phyloP scores from a whole-genome alignment of 805 yeast species.

The Metschnikowia henanensis region DNA sequence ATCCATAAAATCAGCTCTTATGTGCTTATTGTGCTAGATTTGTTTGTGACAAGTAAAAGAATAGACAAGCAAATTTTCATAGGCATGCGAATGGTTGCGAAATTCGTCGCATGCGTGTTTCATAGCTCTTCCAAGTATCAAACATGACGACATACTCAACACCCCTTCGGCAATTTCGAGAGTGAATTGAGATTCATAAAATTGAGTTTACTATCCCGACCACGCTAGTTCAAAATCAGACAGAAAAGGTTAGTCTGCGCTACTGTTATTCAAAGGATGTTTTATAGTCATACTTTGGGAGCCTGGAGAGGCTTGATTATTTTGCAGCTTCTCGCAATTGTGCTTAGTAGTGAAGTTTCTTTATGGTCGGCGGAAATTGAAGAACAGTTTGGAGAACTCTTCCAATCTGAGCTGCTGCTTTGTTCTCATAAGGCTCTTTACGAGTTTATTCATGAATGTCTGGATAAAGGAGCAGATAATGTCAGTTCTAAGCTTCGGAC shows the following conservation, averaged over 20 bases:
- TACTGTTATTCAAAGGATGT: too few relatives aligned
- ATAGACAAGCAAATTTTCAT: background rate
- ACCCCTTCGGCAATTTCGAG: too few relatives aligned
- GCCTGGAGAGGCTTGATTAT: background rate
- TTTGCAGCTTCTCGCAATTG: background rate
- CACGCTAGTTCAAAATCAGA: background rate
- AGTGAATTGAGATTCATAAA: background rate
- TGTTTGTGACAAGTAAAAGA: too few relatives aligned
- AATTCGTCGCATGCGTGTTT: background rate
- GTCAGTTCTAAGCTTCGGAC: constrained; percentile 31
- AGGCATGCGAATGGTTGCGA: too few relatives aligned
- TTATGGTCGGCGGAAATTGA: constrained; percentile 1
- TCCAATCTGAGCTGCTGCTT: constrained; percentile 5
- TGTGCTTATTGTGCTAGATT: too few relatives aligned
- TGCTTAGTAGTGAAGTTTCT: constrained; percentile 1
- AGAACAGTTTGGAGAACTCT: constrained; percentile 4
- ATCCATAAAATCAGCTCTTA: too few relatives aligned
- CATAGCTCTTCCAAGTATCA: background rate
- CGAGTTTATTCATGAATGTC: constrained; percentile 42
- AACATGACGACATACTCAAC: too few relatives aligned
- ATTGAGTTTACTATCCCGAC: too few relatives aligned
- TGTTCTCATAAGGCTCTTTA: constrained; percentile 36
- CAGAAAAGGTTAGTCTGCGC: too few relatives aligned
- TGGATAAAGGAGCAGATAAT: constrained; percentile 39
- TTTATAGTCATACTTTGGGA: background rate